Conservation (phyloP, 257 asterid species). For the Fraxinus anomala region DNA sequence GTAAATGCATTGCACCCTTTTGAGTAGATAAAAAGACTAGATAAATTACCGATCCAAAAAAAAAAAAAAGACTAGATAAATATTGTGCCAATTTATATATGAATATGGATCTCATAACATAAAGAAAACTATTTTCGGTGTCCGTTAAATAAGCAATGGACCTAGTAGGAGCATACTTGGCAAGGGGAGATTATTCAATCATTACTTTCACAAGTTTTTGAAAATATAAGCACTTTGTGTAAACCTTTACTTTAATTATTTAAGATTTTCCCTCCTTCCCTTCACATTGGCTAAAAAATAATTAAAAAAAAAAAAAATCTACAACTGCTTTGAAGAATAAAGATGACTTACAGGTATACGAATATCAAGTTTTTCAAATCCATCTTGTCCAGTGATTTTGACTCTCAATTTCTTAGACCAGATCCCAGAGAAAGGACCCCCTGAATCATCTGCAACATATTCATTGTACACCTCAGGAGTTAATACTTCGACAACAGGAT, state of each 20-base stretch:
- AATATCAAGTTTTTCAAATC: slow-evolving; percentile 79
- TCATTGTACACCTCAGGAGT: slow-evolving; percentile 66
- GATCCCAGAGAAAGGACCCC: slow-evolving; percentile 51
- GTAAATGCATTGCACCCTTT: not conserved
- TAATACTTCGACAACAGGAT: slow-evolving; percentile 64
- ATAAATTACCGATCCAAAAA: no score
- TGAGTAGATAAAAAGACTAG: not conserved
- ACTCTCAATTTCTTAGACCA: slow-evolving; percentile 85
- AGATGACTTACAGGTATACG: slow-evolving; percentile 77
- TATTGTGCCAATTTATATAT: not conserved
- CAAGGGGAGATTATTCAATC: not conserved
- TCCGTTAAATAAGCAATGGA: not conserved
- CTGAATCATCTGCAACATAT: slow-evolving; percentile 45
- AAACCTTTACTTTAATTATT: not conserved
- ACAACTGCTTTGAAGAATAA: slow-evolving; percentile 14
- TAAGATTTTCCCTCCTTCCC: not conserved
- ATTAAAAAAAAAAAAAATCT: not conserved
- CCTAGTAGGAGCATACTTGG: not conserved
- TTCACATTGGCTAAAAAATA: not conserved
- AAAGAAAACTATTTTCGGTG: not conserved
- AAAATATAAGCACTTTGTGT: not conserved
- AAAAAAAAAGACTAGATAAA: no score
- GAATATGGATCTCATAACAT: not conserved
- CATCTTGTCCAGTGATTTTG: slow-evolving; percentile 87
- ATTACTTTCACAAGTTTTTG: not conserved